Base-by-base conservation (phyloP, 2,329 filamentous ascomycete species). In the Magnaporthiopsis rhizophila region DNA sequence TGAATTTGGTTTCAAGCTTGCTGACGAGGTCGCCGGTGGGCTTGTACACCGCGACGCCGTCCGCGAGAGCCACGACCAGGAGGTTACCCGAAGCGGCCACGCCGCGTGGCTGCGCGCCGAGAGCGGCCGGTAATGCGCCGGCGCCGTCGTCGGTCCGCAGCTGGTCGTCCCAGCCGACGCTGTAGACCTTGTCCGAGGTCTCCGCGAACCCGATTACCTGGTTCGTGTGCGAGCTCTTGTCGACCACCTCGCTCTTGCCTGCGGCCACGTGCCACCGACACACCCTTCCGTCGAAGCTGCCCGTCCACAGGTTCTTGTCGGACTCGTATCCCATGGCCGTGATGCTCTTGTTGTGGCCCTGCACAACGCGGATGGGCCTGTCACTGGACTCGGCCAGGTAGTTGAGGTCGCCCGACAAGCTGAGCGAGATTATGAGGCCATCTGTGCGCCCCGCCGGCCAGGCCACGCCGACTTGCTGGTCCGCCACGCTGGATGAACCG, bases 391-490 rank as follows among this genome's bases (percentile, higher is more conserved):
- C 86, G 13, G 86, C 81, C 58, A 98, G 83, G 75, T 99, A 99
- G 74, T 91, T 96, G 66, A 99, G 85, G 73, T 97, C 91, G 30
- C 95, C 95, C 62, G 88, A 87, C 26, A 98, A 83, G 70, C 92
- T 95, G 68, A 98, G 80, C 74, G 91, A 96, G 74, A 99, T 93
- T 68, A 99, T 87, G 66, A 97, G 80, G 36, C 90, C 91, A 73
- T 99, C 95, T 63, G 80, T 89, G 68, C 94, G 85, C 61, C 90
- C 90, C 60, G 86, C 83, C 1, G 93, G 91, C 87, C 92, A 96
- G 12, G 95, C 91, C 7, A 99, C 92, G 63, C 95, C 95, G 38
- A 98, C 91, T 74, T 99, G 95, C 76, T 99, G 95, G 73, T 97
- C 85, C 3, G 83, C 83, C 53, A 97, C 81, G 72, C 86, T 92